Conservation (phyloP, 805 yeast genomes). For the Huiozyma sinensis region DNA sequence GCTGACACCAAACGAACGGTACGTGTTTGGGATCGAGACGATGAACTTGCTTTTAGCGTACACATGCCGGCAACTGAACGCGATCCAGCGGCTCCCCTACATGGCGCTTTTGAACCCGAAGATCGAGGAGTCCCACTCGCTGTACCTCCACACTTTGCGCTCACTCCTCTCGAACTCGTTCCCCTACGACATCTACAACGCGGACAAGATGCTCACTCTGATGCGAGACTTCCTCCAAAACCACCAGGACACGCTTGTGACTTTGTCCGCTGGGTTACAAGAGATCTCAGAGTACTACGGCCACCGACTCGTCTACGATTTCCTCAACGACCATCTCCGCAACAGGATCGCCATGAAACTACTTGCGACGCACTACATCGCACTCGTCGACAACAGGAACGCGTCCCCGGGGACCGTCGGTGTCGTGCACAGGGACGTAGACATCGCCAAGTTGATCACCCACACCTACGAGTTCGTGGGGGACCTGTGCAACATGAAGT, state of each 20-base stretch:
- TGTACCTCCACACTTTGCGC: conserved; percentile 61
- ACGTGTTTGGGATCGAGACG: conserved; percentile 42
- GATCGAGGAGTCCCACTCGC: conserved; percentile 63
- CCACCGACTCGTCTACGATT: conserved; percentile 26
- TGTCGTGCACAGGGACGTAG: conserved; percentile 54
- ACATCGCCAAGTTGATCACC: conserved; percentile 51
- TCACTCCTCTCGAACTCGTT: conserved; percentile 34
- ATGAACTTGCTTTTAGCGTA: conserved; percentile 45
- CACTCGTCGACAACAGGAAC: conserved; percentile 34
- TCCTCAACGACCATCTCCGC: conserved; percentile 64
- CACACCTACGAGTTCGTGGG: conserved; percentile 66
- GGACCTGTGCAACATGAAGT: conserved; percentile 74
- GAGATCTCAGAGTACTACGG: conserved; percentile 35
- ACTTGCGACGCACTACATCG: conserved; percentile 75
- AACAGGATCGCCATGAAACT: conserved; percentile 84
- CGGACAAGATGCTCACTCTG: conserved; percentile 40
- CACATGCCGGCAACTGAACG: conserved; percentile 61
- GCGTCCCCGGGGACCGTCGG: conserved; percentile 32
- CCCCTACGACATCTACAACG: conserved; percentile 42
- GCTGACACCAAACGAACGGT: conserved; percentile 23
- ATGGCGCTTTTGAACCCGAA: conserved; percentile 80
- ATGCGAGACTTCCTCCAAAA: conserved; percentile 53
- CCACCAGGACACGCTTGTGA: conserved; percentile 78
- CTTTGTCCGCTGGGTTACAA: conserved; percentile 70
- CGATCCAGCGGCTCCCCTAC: conserved; percentile 69